A percentile compares a stretch with the other conserved stretches of the same genome.
phyloP scores from a whole-genome alignment of 106 monocot species.

The Posidonia australis region DNA sequence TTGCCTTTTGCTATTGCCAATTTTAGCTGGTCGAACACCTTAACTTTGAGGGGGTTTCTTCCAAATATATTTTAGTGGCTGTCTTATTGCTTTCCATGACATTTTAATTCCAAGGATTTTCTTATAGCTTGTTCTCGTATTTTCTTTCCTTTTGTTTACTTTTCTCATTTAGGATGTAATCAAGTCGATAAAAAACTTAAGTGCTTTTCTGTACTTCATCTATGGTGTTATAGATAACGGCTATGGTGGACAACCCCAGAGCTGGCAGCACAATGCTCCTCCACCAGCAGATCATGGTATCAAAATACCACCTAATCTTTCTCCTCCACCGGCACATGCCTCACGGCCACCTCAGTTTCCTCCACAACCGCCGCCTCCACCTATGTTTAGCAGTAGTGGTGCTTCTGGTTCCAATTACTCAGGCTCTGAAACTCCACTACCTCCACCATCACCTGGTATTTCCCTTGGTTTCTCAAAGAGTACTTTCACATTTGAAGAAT shows the following conservation, averaged over 20 bases:
- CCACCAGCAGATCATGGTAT: conserved; percentile 23
- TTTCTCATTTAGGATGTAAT: too few species aligned
- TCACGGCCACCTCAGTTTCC: conserved; percentile 12
- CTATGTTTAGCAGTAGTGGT: conserved; percentile 4
- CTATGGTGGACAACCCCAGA: conserved; percentile 18
- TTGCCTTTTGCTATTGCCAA: too few species aligned
- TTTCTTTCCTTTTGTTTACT: too few species aligned
- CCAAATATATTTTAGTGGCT: too few species aligned
- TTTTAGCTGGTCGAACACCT: too few species aligned
- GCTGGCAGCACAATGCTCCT: conserved; percentile 30
- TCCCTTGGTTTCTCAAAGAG: conserved; percentile 15
- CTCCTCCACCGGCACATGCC: conserved; percentile 19
- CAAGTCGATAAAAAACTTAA: too few species aligned
- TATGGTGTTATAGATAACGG: conserved; percentile 9
- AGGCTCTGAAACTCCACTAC: conserved; percentile 9
- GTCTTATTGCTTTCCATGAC: too few species aligned
- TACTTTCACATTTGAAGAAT: conserved; percentile 13
- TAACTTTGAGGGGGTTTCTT: too few species aligned
- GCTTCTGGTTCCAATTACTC: conserved; percentile 15
- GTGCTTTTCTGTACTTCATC: too few species aligned
- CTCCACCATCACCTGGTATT: conserved; percentile 10
- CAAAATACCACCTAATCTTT: conserved; percentile 17
- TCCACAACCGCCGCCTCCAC: conserved; percentile 9
- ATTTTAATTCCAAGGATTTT: too few species aligned
- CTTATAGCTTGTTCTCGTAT: too few species aligned